phyloP scores from a whole-genome alignment of 139 green algal genomes.

The Picochlorum sp. region DNA sequence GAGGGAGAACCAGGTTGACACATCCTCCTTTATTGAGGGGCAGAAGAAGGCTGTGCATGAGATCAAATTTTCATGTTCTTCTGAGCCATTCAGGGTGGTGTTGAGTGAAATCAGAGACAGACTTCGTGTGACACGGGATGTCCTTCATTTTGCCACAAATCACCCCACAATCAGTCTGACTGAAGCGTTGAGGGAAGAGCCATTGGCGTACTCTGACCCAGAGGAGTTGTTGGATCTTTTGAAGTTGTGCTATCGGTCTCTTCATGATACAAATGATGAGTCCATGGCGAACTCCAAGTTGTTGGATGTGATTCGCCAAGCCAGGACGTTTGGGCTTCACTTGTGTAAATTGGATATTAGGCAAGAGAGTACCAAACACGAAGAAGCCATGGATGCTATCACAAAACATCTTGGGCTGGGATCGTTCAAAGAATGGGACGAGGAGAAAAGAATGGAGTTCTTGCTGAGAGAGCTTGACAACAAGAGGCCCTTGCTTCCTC shows the following conservation, averaged over 20 bases:
- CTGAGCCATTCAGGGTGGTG: slow-evolving; percentile 89
- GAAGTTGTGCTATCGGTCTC: slow-evolving; percentile 69
- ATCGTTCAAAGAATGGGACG: slow-evolving; percentile 77
- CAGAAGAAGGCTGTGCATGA: slow-evolving; percentile 63
- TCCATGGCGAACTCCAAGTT: slow-evolving; percentile 56
- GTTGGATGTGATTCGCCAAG: slow-evolving; percentile 61
- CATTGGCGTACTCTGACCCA: slow-evolving; percentile 21
- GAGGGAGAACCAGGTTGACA: slow-evolving; percentile 29
- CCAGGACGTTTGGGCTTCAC: slow-evolving; percentile 50
- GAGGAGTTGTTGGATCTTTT: slow-evolving; percentile 49
- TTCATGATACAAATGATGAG: slow-evolving; percentile 52
- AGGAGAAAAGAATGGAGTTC: slow-evolving; percentile 75
- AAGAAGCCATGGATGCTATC: slow-evolving; percentile 77
- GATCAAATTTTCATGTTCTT: slow-evolving; percentile 46
- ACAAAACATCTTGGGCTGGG: slow-evolving; percentile 72
- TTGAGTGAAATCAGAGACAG: slow-evolving; percentile 78
- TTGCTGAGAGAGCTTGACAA: slow-evolving; percentile 65
- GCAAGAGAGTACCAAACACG: slow-evolving; percentile 57
- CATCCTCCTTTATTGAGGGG: slow-evolving; percentile 46
- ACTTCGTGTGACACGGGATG: slow-evolving; percentile 61
- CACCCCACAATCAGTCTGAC: slow-evolving; percentile 44
- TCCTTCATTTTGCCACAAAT: slow-evolving; percentile 69
- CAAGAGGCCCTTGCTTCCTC: slow-evolving; percentile 80
- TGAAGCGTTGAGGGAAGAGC: slow-evolving; percentile 45
- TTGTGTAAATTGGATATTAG: slow-evolving; percentile 69